Evolutionary conservation across 352 stramenopile species (phyloP).

Genomic region (Phytophthora vignae): DNA sequence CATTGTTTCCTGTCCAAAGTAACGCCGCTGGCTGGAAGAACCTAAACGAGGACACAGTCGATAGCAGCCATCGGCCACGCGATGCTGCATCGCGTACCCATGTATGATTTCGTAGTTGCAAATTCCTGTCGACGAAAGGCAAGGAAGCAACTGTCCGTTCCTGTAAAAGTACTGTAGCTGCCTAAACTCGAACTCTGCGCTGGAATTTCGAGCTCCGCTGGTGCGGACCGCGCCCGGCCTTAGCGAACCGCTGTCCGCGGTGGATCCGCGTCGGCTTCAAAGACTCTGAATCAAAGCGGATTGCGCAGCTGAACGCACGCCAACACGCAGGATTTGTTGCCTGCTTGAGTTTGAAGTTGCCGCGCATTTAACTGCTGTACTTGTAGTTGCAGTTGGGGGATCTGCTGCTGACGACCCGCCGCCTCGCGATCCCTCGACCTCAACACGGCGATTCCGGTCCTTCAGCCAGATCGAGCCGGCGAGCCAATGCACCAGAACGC

Average conservation of each 20-base stretch:
- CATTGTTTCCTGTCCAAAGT: too few relatives aligned
- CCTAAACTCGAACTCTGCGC: too few relatives aligned
- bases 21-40: too few relatives aligned
- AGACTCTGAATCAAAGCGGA: too few relatives aligned
- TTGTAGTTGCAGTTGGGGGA: slow-evolving; percentile 25
- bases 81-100: not conserved
- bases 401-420: slow-evolving; percentile 7
- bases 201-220: too few relatives aligned
- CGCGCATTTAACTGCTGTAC: not conserved
- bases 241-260: not conserved
- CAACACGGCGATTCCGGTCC: slow-evolving; percentile 16
- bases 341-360: slow-evolving; percentile 25
- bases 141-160: not conserved
- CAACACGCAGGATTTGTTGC: slow-evolving; percentile 21
- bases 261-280: not conserved
- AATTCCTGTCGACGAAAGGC: not conserved
- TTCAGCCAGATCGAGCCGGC: slow-evolving; percentile 19
- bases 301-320: not conserved
- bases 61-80: not conserved
- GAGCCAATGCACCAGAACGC: slow-evolving; percentile 5
- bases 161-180: not conserved
- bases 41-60: too few relatives aligned
- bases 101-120: too few relatives aligned
- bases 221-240: too few relatives aligned
- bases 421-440: not conserved